Percentiles rank a stretch among this genome's conserved stretches.
Conservation (phyloP, 345 rosid genomes). For the Noccaea bulbosa region DNA sequence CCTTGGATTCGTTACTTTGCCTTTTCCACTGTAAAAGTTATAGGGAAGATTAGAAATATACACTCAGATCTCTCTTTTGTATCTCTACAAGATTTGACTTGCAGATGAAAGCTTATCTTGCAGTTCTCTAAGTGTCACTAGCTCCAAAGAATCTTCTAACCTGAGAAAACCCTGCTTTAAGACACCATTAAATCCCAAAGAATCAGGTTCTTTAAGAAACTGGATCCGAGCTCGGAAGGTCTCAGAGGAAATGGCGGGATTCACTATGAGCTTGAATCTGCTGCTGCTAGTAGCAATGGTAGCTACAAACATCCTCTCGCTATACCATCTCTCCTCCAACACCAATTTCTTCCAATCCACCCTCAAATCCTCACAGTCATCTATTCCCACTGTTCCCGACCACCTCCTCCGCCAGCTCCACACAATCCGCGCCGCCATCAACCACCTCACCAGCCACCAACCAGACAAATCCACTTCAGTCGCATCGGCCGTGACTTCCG, state of each 20-base stretch:
- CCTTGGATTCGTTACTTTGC: constrained; percentile 26
- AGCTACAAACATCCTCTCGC: constrained; percentile 93
- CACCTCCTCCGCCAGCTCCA: constrained; percentile 82
- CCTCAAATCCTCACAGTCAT: constrained; percentile 52
- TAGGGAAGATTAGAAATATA: neutral
- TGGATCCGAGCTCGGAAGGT: constrained; percentile 2
- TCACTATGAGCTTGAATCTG: constrained; percentile 90
- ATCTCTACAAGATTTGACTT: constrained; percentile 38
- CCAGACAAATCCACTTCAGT: constrained; percentile 44
- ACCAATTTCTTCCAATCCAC: constrained; percentile 53
- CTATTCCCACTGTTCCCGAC: constrained; percentile 65
- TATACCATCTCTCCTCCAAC: constrained; percentile 90
- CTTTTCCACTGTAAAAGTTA: neutral
- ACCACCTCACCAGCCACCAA: constrained; percentile 82
- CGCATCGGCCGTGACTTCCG: neutral
- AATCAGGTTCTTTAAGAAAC: constrained; percentile 24
- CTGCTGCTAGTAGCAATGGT: constrained; percentile 89
- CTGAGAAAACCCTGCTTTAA: constrained; percentile 20
- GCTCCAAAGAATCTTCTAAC: constrained; percentile 15
- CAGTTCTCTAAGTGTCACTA: constrained; percentile 30
- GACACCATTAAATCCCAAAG: constrained; percentile 14
- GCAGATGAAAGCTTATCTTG: constrained; percentile 34
- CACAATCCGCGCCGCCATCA: constrained; percentile 92
- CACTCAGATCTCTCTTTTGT: constrained; percentile 35
- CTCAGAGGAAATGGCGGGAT: constrained; percentile 52